Conservation (phyloP, 257 asterid genomes). For the Catharanthus roseus region DNA sequence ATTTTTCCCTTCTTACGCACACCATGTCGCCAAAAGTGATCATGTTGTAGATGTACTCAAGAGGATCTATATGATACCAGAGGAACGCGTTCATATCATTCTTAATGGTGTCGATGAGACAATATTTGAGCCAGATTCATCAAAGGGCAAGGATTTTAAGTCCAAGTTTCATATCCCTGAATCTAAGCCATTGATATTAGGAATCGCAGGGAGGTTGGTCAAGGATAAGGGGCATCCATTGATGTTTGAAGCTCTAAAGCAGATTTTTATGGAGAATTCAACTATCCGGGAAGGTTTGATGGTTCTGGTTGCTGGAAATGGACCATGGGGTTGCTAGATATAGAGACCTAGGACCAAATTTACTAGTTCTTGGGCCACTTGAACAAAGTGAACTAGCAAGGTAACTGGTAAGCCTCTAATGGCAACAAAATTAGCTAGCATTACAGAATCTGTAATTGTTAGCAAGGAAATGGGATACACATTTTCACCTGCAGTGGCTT, state of each 20-base stretch:
- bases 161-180: conserved; percentile 21
- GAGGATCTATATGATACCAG: conserved; percentile 68
- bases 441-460: conserved; percentile 50
- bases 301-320: conserved; percentile 71
- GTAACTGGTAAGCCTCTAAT: conserved; percentile 60
- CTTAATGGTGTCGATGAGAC: conserved; percentile 52
- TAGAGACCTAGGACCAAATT: conserved; percentile 44
- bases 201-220: conserved; percentile 74
- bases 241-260: conserved; percentile 54
- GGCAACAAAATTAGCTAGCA: conserved; percentile 69
- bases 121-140: conserved; percentile 38
- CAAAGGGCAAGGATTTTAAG: conserved; percentile 16
- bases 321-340: conserved; percentile 72
- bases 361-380: conserved; percentile 54
- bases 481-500: conserved; percentile 50
- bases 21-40: conserved; percentile 76
- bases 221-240: conserved; percentile 79
- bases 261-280: conserved; percentile 43
- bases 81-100: conserved; percentile 60
- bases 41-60: conserved; percentile 66
- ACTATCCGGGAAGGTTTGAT: conserved; percentile 34
- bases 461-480: conserved; percentile 57
- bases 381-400: conserved; percentile 42
- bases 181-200: conserved; percentile 38
- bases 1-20: conserved; percentile 56